Percentiles rank a stretch among this genome's conserved stretches.
These are phyloP conservation scores for Blastobotrys serpentis DNA, from an alignment of 1,139 yeast genomes.

Conservation along the genomic window DNA sequence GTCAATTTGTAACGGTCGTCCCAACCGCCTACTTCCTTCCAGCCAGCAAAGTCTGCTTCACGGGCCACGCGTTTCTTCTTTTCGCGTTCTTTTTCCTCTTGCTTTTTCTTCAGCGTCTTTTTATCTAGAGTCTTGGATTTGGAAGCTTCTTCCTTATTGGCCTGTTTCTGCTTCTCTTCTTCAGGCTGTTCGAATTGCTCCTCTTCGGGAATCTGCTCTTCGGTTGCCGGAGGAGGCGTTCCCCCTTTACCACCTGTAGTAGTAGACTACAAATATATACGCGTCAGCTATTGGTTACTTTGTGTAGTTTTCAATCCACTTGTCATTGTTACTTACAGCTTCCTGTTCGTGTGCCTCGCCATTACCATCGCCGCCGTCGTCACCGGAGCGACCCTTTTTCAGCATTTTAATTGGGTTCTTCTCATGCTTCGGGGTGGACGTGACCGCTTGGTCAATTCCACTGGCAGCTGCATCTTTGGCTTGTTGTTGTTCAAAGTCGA, in stretches of 20 bases:
- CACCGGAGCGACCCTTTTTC: background rate
- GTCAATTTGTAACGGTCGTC: constrained; percentile 65
- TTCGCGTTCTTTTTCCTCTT: constrained; percentile 15
- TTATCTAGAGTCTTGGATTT: constrained; percentile 6
- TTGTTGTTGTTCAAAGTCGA: constrained; percentile 7
- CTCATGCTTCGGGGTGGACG: constrained; percentile 2
- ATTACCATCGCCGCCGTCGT: background rate
- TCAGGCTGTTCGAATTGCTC: constrained; percentile 9
- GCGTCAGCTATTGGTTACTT: too few relatives aligned
- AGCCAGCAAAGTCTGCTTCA: constrained; percentile 52
- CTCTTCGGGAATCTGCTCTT: constrained; percentile 7
- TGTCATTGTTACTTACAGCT: too few relatives aligned
- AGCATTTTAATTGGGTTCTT: background rate
- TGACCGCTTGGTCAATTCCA: background rate
- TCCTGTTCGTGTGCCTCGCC: constrained; percentile 2
- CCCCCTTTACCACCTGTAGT: background rate
- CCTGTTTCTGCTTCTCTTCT: constrained; percentile 7
- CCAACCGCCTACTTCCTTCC: constrained; percentile 94
- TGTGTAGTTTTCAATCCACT: too few relatives aligned
- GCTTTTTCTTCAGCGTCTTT: constrained; percentile 9
- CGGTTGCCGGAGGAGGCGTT: constrained; percentile 6
- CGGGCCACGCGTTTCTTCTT: constrained; percentile 18
- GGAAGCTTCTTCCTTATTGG: background rate
- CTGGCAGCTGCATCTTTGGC: background rate
- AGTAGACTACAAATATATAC: background rate